These are phyloP conservation scores for Phylloporus sp. DNA, from an alignment of 1,284 basidiomycete genomes.

Conservation along the genomic window DNA sequence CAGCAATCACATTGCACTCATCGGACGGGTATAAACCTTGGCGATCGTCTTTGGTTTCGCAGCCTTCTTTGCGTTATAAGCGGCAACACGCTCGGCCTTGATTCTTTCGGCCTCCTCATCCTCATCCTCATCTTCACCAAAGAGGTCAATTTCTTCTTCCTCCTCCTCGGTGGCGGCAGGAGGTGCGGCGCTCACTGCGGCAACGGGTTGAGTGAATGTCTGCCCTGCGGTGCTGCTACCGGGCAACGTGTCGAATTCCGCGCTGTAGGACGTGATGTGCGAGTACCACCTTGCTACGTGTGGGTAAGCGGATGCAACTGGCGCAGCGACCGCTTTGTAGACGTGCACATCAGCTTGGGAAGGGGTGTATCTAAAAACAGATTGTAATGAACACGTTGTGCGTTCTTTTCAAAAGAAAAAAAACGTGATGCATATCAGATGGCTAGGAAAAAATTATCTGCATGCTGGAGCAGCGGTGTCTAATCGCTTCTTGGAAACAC, in stretches of 20 bases:
- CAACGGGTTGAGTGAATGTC: conserved; percentile 61
- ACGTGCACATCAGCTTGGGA: conserved; percentile 97
- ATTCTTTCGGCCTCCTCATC: conserved; percentile 93
- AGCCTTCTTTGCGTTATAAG: conserved; percentile 94
- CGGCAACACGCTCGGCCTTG: conserved; percentile 95
- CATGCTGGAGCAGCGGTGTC: conserved; percentile 89
- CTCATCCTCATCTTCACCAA: conserved; percentile 91
- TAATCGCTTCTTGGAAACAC: conserved; percentile 99
- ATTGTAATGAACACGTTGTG: conserved; percentile 15
- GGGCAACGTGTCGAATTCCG: conserved; percentile 79
- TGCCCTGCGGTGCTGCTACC: conserved; percentile 87
- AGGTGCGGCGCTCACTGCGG: conserved; percentile 47
- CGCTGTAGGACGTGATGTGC: conserved; percentile 88
- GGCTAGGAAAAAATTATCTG: conserved; percentile 79
- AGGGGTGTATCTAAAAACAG: conserved; percentile 76
- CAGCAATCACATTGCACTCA: conserved; percentile 6
- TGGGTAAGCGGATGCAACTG: conserved; percentile 72
- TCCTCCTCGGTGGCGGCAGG: conserved; percentile 83
- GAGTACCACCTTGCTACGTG: conserved; percentile 93
- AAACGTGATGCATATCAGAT: conserved; percentile 64
- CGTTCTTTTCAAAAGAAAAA: conserved; percentile 1
- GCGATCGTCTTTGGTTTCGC: conserved; percentile 88
- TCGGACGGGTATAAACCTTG: conserved; percentile 63
- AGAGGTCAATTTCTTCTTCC: conserved; percentile 92
- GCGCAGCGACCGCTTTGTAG: conserved; percentile 78